Evolutionary conservation across 2,329 filamentous ascomycete genomes (phyloP).

Genomic region (Venturia effusa): DNA sequence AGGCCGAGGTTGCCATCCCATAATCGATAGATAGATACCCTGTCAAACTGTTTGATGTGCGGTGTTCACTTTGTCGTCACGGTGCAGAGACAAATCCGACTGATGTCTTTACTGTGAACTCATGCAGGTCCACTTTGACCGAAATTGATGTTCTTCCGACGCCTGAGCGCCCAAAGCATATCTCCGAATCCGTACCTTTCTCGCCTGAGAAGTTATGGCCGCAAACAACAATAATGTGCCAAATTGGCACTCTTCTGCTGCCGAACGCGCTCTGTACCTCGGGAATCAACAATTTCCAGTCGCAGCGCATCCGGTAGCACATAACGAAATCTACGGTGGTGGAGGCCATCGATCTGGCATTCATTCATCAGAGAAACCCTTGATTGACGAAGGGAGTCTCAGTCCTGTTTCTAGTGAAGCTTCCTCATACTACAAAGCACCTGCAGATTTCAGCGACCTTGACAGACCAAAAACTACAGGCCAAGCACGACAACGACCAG

Average conservation of each 20-base stretch:
- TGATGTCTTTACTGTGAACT: neutral
- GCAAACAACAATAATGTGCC: neutral
- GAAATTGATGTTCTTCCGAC: neutral
- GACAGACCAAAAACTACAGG: neutral
- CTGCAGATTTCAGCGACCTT: neutral
- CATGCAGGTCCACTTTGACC: neutral
- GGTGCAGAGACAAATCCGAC: neutral
- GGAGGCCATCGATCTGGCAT: neutral
- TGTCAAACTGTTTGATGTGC: neutral
- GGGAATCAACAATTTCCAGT: neutral
- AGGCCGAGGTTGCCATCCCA: neutral
- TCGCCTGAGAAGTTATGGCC: neutral
- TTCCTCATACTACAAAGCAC: neutral
- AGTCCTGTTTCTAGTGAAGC: neutral
- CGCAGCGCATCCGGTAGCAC: neutral
- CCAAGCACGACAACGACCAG: neutral
- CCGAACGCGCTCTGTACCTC: neutral
- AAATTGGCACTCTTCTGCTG: neutral
- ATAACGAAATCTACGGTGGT: neutral
- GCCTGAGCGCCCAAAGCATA: neutral
- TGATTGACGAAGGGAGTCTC: neutral
- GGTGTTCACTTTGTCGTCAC: neutral
- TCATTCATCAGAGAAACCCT: neutral
- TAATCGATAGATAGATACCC: slow-evolving; percentile 2
- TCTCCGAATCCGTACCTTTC: neutral